phyloP scores from a whole-genome alignment of 768 basidiomycete species.

The Boletellus ananas region DNA sequence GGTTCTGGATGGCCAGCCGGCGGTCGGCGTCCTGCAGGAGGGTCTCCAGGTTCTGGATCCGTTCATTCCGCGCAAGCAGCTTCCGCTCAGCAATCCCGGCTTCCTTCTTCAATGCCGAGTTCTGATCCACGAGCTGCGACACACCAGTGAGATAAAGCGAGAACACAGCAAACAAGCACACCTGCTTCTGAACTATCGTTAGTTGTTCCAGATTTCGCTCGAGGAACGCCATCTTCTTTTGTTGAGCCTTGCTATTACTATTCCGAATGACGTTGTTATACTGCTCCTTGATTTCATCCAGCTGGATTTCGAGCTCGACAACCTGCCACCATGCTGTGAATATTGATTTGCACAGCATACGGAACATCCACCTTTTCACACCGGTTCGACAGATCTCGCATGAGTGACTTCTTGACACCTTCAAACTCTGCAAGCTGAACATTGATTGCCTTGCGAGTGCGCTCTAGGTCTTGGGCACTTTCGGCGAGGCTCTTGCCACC shows the following conservation, averaged over 20 bases:
- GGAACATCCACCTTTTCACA: slow-evolving; percentile 83
- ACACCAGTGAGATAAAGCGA: slow-evolving; percentile 12
- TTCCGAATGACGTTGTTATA: slow-evolving; percentile 98
- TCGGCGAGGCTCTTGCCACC: slow-evolving; percentile 96
- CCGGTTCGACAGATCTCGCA: slow-evolving; percentile 98
- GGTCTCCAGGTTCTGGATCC: slow-evolving; percentile 94
- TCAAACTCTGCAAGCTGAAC: slow-evolving; percentile 99
- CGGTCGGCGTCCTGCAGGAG: slow-evolving; percentile 92
- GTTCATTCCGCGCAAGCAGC: slow-evolving; percentile 91
- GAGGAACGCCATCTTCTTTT: slow-evolving; percentile 99
- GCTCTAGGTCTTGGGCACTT: slow-evolving; percentile 95
- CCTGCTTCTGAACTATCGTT: slow-evolving; percentile 96
- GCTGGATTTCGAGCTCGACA: slow-evolving; percentile 96
- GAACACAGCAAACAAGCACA: slow-evolving; percentile 28
- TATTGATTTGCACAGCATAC: slow-evolving; percentile 9
- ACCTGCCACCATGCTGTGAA: slow-evolving; percentile 52
- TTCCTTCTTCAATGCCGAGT: slow-evolving; percentile 95
- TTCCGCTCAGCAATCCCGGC: slow-evolving; percentile 96
- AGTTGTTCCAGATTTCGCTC: slow-evolving; percentile 95
- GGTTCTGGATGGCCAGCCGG: slow-evolving; percentile 85
- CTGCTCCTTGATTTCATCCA: slow-evolving; percentile 98
- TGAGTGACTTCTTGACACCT: slow-evolving; percentile 96
- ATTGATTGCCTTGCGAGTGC: slow-evolving; percentile 93
- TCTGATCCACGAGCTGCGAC: slow-evolving; percentile 92
- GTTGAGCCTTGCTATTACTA: slow-evolving; percentile 97